These are phyloP conservation scores for Phaeosphaeriaceae sp. DNA, from an alignment of 2,329 filamentous ascomycete genomes.

Conservation along the genomic window DNA sequence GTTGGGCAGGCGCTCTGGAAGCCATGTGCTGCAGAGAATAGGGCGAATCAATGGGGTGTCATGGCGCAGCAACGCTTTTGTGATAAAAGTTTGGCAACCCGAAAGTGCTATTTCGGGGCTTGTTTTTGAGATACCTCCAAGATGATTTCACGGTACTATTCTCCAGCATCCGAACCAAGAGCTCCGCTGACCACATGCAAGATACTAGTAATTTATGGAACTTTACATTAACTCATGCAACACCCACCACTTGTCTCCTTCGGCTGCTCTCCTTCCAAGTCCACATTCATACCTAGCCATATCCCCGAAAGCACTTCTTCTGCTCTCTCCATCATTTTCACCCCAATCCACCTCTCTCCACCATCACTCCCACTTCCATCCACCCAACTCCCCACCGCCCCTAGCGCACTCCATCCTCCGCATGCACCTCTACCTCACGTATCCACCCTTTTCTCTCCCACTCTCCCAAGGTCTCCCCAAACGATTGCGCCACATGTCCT, in stretches of 20 bases:
- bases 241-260: background rate
- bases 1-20: background rate
- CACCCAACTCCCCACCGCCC: background rate
- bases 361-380: background rate
- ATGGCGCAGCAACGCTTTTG: background rate
- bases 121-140: constrained; percentile 3
- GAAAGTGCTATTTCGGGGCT: background rate
- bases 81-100: background rate
- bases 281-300: constrained; percentile 2
- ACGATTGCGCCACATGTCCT: background rate
- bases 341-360: background rate
- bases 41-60: background rate
- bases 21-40: background rate
- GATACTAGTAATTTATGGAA: background rate
- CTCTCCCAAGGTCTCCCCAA: constrained; percentile 17
- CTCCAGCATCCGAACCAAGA: background rate
- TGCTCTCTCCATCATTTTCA: constrained; percentile 2
- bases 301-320: constrained; percentile 5
- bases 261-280: background rate
- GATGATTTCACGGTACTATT: constrained; percentile 6
- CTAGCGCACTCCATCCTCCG: background rate
- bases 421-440: background rate
- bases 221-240: background rate
- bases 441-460: constrained; percentile 6
- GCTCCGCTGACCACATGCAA: background rate